Base-by-base conservation (phyloP, 495 filamentous ascomycete species). In the Thermochaetoides thermophila region DNA sequence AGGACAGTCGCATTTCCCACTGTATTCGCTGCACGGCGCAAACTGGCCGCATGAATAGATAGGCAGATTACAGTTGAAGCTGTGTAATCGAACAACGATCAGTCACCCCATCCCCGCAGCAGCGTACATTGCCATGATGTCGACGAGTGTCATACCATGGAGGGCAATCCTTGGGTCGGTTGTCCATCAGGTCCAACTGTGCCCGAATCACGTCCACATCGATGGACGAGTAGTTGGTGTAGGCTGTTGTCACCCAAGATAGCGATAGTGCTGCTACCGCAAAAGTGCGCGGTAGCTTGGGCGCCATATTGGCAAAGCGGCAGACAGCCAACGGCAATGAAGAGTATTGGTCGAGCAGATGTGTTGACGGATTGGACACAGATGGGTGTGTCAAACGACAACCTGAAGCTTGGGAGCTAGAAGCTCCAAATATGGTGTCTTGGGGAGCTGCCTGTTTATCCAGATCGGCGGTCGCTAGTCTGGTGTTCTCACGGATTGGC, bases 21-120 rank as follows among this genome's bases (percentile, higher is more conserved):
- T 86, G 52, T 74, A 84, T 42, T 73, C 70, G 56, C 80, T 87
- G 56, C 89, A 97, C 5, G 71, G 56, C 7, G 83, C 75, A 53
- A 76, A 96, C 57, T 97, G 91, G 37, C 76, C 73, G 50, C 89
- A 97, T 35, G 73, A 73, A 54, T 93, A 92, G 37, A 77, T 78
- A 16, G 89, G 84, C 13, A 96, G 72, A 34, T 93, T 80, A 59
- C 89, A 97, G 77, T 97, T 95, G 68, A 97, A 97, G 60, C 89
- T 76, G 38, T n/a, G 17, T 28, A n/a, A n/a, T n/a, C n/a, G n/a
- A n/a, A n/a, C n/a, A n/a, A n/a, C n/a, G n/a, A n/a, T n/a, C n/a
- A n/a, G n/a, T n/a, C n/a, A n/a, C n/a, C n/a, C n/a, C n/a, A n/a
- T n/a, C n/a, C n/a, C n/a, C n/a, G n/a, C n/a, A n/a, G n/a, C n/a